A percentile compares a stretch with the other conserved stretches of the same genome.
phyloP scores from a whole-genome alignment of 2,329 filamentous ascomycete genomes.

The Talaromyces pinophilus region DNA sequence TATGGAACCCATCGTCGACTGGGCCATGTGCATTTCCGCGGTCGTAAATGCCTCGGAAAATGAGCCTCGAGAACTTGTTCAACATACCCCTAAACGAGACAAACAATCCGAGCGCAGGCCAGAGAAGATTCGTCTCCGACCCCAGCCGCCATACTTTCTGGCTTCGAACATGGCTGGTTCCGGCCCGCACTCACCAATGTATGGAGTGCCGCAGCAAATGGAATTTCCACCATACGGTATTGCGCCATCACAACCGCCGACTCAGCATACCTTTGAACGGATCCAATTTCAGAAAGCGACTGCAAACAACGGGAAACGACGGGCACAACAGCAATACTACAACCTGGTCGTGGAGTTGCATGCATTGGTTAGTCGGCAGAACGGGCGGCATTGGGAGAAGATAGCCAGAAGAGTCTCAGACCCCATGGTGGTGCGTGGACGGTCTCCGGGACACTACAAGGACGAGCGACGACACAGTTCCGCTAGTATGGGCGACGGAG shows the following conservation, averaged over 20 bases:
- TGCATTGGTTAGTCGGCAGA: constrained; percentile 56
- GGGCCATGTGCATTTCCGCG: constrained; percentile 82
- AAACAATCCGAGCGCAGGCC: constrained; percentile 80
- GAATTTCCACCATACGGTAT: constrained; percentile 39
- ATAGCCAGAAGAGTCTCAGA: constrained; percentile 72
- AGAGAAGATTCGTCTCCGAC: constrained; percentile 66
- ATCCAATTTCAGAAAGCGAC: constrained; percentile 95
- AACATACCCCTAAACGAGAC: constrained; percentile 89
- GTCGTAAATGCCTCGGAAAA: constrained; percentile 74
- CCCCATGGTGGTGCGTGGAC: constrained; percentile 83
- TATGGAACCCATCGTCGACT: constrained; percentile 65
- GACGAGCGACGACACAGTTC: constrained; percentile 68
- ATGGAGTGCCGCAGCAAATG: constrained; percentile 26
- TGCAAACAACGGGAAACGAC: constrained; percentile 87
- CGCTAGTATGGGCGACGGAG: constrained; percentile 68
- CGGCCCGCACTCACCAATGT: constrained; percentile 6
- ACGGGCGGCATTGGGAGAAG: constrained; percentile 63
- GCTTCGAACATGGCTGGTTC: constrained; percentile 29
- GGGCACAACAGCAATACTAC: constrained; percentile 90
- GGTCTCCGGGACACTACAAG: constrained; percentile 79
- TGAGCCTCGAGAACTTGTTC: constrained; percentile 79
- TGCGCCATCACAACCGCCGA: constrained; percentile 40
- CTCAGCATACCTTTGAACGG: constrained; percentile 72
- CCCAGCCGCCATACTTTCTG: constrained; percentile 60
- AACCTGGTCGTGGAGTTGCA: constrained; percentile 85